phyloP scores from a whole-genome alignment of 495 filamentous ascomycete species.

The Cryomyces minteri region DNA sequence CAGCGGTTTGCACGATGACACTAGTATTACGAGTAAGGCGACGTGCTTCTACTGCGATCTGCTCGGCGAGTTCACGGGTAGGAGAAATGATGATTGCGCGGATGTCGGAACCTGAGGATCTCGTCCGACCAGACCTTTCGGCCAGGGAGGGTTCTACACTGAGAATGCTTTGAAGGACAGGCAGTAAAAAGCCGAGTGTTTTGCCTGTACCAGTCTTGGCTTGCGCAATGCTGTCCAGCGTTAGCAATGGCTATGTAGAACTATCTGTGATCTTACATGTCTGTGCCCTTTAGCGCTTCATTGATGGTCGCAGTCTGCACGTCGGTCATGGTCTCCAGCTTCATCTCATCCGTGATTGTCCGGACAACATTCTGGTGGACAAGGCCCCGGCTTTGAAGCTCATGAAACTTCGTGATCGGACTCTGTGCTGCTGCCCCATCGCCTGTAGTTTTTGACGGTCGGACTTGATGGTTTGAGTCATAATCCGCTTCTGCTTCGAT shows the following conservation, averaged over 20 bases:
- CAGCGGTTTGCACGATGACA: slow-evolving; percentile 65
- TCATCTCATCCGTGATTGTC: slow-evolving; percentile 55
- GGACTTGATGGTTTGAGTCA: background rate
- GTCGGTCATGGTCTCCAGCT: slow-evolving; percentile 71
- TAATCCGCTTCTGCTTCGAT: background rate
- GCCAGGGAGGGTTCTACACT: slow-evolving; percentile 33
- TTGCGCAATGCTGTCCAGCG: slow-evolving; percentile 19
- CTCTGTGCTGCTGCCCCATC: slow-evolving; percentile 3
- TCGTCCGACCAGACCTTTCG: slow-evolving; percentile 2
- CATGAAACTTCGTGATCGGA: slow-evolving; percentile 44
- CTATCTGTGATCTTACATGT: slow-evolving; percentile 46
- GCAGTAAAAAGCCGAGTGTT: slow-evolving; percentile 25
- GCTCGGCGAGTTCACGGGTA: slow-evolving; percentile 86
- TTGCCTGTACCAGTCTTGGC: slow-evolving; percentile 29
- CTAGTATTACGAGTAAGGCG: slow-evolving; percentile 50
- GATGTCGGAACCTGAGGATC: slow-evolving; percentile 45
- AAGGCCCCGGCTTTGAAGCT: slow-evolving; percentile 41
- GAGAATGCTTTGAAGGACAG: slow-evolving; percentile 37
- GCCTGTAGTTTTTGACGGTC: slow-evolving; percentile 1
- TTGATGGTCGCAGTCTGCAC: slow-evolving; percentile 78
- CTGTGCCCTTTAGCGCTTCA: slow-evolving; percentile 53
- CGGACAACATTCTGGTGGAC: slow-evolving; percentile 46
- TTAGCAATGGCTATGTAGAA: background rate
- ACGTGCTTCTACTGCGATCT: slow-evolving; percentile 70
- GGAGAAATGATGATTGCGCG: slow-evolving; percentile 84